Evolutionary conservation across 805 yeast species (phyloP).

Genomic region (Saccharomycopsis babjevae): DNA sequence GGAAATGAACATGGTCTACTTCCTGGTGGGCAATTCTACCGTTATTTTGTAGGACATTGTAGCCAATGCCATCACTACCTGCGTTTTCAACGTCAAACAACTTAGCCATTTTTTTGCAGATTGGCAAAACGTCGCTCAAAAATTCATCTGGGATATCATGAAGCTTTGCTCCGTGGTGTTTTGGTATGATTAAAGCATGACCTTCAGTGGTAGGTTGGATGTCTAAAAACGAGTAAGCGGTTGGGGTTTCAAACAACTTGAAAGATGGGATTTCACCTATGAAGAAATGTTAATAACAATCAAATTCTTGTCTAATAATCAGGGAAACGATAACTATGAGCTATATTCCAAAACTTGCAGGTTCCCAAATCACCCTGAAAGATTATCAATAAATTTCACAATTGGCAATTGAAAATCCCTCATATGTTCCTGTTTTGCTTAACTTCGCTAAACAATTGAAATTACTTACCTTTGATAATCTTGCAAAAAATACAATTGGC

Average conservation of each 20-base stretch:
- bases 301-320: neutral
- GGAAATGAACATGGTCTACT: slow-evolving; percentile 95
- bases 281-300: neutral
- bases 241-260: slow-evolving; percentile 79
- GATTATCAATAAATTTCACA: neutral
- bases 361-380: no score
- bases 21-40: slow-evolving; percentile 93
- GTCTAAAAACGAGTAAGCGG: slow-evolving; percentile 77
- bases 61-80: slow-evolving; percentile 57
- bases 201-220: slow-evolving; percentile 89
- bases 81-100: slow-evolving; percentile 58
- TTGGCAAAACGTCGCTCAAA: slow-evolving; percentile 75
- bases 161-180: slow-evolving; percentile 84
- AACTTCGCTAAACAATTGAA: no score
- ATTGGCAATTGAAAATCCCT: neutral
- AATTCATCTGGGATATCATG: slow-evolving; percentile 91
- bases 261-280: slow-evolving; percentile 88
- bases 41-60: slow-evolving; percentile 85
- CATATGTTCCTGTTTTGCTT: no score
- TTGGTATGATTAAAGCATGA: slow-evolving; percentile 85
- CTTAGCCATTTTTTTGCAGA: slow-evolving; percentile 75
- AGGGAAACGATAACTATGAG: no score
- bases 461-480: slow-evolving; percentile 64
- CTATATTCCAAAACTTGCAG: no score
- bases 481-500: slow-evolving; percentile 86